Evolutionary conservation across 345 rosid species (phyloP).

Genomic region (Aquilaria sinensis): DNA sequence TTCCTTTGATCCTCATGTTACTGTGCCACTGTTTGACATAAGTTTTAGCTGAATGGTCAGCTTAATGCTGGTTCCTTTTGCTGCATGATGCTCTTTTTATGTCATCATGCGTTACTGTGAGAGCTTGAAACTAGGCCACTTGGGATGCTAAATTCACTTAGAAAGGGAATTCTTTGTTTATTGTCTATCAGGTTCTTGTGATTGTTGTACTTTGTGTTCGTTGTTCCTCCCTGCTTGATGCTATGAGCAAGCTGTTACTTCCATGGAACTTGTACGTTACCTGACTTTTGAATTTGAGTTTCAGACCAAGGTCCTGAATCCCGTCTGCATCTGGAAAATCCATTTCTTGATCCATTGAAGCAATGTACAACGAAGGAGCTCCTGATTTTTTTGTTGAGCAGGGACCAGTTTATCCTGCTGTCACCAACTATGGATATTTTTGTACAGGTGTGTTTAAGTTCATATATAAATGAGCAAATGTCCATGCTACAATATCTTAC

Average conservation of each 20-base stretch:
- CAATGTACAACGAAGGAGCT: constrained; percentile 77
- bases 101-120: background rate
- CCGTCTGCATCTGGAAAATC: constrained; percentile 32
- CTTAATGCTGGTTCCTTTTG: too few species aligned
- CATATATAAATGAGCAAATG: background rate
- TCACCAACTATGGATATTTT: constrained; percentile 75
- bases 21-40: too few species aligned
- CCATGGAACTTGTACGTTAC: background rate
- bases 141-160: too few species aligned
- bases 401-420: constrained; percentile 69
- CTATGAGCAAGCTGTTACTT: too few species aligned
- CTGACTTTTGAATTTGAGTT: constrained; percentile 1
- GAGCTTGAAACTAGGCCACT: background rate
- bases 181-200: background rate
- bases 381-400: constrained; percentile 68
- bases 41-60: too few species aligned
- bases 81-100: too few species aligned
- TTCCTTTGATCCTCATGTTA: too few species aligned
- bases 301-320: constrained; percentile 38
- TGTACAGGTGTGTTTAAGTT: constrained; percentile 64
- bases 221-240: background rate
- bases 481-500: constrained; percentile 2
- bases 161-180: too few species aligned
- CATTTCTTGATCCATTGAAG: constrained; percentile 40
- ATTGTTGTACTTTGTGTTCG: background rate